Evolutionary conservation across 179 eudicot genomes (phyloP).

Genomic region (Silene coronaria): DNA sequence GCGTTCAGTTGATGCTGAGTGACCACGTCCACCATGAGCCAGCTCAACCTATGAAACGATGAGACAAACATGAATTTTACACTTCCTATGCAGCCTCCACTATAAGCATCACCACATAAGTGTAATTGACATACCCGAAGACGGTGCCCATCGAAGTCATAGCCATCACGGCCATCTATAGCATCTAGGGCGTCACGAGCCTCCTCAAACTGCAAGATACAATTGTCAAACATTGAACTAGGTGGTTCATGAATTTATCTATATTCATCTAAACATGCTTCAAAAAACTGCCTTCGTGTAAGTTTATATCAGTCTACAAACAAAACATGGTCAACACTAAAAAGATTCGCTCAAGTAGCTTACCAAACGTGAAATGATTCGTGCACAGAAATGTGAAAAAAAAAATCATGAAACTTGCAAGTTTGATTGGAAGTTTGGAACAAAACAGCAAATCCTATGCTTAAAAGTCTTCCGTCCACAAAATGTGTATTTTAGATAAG

Average conservation of each 20-base stretch:
- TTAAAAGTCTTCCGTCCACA: too few species aligned
- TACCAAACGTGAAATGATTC: background rate
- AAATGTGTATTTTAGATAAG: too few species aligned
- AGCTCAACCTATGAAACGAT: conserved; percentile 61
- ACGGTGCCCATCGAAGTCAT: conserved; percentile 94
- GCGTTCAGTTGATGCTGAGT: conserved; percentile 66
- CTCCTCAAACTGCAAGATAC: conserved; percentile 65
- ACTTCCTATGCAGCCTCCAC: background rate
- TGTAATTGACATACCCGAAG: conserved; percentile 50
- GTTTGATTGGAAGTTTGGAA: too few species aligned
- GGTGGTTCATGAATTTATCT: background rate
- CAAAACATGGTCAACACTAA: too few species aligned
- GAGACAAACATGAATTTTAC: background rate
- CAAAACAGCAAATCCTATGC: too few species aligned
- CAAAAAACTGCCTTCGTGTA: background rate
- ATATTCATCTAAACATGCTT: background rate
- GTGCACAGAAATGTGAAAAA: background rate
- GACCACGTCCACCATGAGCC: conserved; percentile 95
- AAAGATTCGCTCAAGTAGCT: background rate
- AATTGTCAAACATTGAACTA: background rate
- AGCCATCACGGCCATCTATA: conserved; percentile 95
- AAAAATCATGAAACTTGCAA: too few species aligned
- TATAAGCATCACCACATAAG: background rate
- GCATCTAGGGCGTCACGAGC: conserved; percentile 96
- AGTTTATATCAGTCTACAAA: background rate